phyloP scores from a whole-genome alignment of 2,329 filamentous ascomycete genomes.

The Penicillium paneum region DNA sequence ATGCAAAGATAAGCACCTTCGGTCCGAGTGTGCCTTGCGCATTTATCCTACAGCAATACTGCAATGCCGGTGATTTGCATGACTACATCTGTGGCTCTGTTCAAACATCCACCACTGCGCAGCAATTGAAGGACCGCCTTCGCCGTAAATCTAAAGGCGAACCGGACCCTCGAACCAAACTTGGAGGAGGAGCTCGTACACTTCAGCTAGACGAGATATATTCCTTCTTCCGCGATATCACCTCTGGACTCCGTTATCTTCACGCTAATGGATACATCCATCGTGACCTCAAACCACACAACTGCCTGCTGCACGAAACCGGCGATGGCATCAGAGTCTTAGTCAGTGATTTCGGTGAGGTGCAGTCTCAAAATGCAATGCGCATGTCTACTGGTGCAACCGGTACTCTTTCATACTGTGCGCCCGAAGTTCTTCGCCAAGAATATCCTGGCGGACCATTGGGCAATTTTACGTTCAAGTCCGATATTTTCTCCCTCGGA shows the following conservation, averaged over 20 bases:
- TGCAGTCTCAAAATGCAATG: slow-evolving; percentile 75
- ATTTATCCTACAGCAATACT: slow-evolving; percentile 97
- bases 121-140: slow-evolving; percentile 84
- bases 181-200: slow-evolving; percentile 50
- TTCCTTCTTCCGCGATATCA: slow-evolving; percentile 93
- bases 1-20: slow-evolving; percentile 78
- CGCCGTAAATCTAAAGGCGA: slow-evolving; percentile 78
- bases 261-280: slow-evolving; percentile 93
- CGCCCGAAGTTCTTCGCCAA: slow-evolving; percentile 80
- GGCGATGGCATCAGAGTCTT: slow-evolving; percentile 71
- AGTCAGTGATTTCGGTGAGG: slow-evolving; percentile 97
- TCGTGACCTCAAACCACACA: slow-evolving; percentile 91
- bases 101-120: slow-evolving; percentile 63
- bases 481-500: slow-evolving; percentile 94
- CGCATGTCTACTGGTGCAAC: slow-evolving; percentile 91
- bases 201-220: slow-evolving; percentile 89
- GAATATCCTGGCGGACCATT: slow-evolving; percentile 64
- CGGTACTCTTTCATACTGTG: slow-evolving; percentile 95
- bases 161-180: slow-evolving; percentile 58
- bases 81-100: slow-evolving; percentile 75
- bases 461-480: slow-evolving; percentile 94
- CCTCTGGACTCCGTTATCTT: slow-evolving; percentile 83
- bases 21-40: slow-evolving; percentile 89
- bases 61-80: slow-evolving; percentile 87
- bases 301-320: slow-evolving; percentile 81